Percentiles rank a stretch among this genome's conserved stretches.
Conservation (phyloP, 2,329 filamentous ascomycete genomes). For the Grosmannia serpens region DNA sequence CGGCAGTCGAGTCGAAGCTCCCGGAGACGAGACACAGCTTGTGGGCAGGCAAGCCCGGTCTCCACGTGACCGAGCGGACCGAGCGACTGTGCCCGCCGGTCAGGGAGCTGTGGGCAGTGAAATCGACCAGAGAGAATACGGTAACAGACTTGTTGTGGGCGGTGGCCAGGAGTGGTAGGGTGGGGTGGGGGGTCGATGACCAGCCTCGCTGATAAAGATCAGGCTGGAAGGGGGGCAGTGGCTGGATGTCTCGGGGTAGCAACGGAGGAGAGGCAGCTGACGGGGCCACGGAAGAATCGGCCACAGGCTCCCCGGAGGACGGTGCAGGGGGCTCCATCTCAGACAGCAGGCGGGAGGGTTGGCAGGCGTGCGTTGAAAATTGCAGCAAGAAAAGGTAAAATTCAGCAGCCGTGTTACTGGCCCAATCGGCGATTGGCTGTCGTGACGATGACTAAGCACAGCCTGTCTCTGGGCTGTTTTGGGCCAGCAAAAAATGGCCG, state of each 20-base stretch:
- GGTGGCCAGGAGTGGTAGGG: constrained; percentile 78
- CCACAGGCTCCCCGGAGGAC: neutral
- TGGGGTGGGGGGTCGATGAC: constrained; percentile 76
- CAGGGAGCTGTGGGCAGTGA: constrained; percentile 67
- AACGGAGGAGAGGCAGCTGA: neutral
- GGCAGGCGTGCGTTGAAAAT: neutral
- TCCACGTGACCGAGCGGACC: constrained; percentile 81
- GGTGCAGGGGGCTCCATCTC: neutral
- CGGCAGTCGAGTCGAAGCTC: constrained; percentile 87
- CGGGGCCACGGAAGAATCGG: neutral
- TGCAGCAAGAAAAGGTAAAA: neutral
- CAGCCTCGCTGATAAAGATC: constrained; percentile 65
- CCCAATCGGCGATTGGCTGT: neutral
- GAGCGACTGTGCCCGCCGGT: constrained; percentile 84
- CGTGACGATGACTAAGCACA: neutral
- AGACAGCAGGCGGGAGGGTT: neutral
- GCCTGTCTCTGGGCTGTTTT: neutral
- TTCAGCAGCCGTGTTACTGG: neutral
- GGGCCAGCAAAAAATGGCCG: no score
- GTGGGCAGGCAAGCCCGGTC: constrained; percentile 50
- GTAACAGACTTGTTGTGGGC: constrained; percentile 79
- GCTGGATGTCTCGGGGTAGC: constrained; percentile 19
- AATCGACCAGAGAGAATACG: constrained; percentile 75
- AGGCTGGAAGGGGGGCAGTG: constrained; percentile 39
- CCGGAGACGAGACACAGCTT: constrained; percentile 79